These are phyloP conservation scores for Stenogyne calaminthoides DNA, from an alignment of 305 asterid genomes.

Conservation along the genomic window DNA sequence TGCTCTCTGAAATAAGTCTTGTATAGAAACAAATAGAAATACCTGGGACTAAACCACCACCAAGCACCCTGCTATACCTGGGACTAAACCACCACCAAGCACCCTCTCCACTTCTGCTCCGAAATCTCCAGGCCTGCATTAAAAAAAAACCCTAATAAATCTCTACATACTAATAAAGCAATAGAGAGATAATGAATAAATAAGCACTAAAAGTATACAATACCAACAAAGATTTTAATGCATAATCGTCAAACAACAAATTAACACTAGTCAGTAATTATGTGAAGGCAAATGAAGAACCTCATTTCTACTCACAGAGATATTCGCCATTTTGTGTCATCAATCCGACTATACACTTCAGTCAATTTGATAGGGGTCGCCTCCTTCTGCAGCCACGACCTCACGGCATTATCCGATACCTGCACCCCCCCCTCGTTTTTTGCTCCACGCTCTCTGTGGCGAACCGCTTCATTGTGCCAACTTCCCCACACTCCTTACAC, in stretches of 20 bases:
- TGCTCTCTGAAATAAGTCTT: constrained; percentile 5
- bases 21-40: constrained; percentile 16
- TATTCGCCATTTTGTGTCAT: constrained; percentile 68
- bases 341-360: constrained; percentile 59
- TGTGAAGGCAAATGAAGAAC: constrained; percentile 13
- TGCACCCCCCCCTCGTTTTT: constrained; percentile 54
- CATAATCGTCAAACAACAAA: background rate
- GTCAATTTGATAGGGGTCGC: constrained; percentile 60
- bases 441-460: constrained; percentile 37
- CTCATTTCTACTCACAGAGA: constrained; percentile 54
- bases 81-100: constrained; percentile 98
- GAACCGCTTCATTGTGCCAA: constrained; percentile 68
- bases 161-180: constrained; percentile 14
- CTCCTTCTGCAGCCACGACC: constrained; percentile 68
- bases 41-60: too few relatives aligned
- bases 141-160: constrained; percentile 10
- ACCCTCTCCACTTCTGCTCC: constrained; percentile 97
- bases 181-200: background rate
- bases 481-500: constrained; percentile 65
- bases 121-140: constrained; percentile 72
- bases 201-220: background rate
- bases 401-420: constrained; percentile 54
- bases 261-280: background rate
- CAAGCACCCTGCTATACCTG: too few relatives aligned
- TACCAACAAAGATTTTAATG: background rate